Conservation (phyloP, 2,329 filamentous ascomycete genomes). For the Pyrenochaeta sp. region DNA sequence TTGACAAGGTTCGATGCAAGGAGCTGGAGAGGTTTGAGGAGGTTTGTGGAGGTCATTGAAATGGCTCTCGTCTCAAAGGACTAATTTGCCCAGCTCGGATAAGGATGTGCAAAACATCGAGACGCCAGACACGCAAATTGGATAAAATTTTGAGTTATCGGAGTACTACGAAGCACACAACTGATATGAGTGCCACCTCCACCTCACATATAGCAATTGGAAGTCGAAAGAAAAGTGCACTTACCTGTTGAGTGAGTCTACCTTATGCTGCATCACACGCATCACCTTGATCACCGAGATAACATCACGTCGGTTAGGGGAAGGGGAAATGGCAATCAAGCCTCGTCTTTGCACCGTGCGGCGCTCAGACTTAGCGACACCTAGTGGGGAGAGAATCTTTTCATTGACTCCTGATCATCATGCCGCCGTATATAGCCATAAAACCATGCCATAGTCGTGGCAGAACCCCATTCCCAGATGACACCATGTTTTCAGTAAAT, state of each 20-base stretch:
- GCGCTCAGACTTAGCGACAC: conserved; percentile 82
- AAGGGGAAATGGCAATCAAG: conserved; percentile 81
- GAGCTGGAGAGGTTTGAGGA: not conserved
- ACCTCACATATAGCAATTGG: not conserved
- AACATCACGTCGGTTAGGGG: conserved; percentile 22
- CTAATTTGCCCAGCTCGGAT: not conserved
- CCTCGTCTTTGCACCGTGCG: conserved; percentile 68
- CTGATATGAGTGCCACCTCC: not conserved
- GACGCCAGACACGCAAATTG: not conserved
- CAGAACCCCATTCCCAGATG: conserved; percentile 90
- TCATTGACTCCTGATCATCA: conserved; percentile 75
- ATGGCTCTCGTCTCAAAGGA: no score
- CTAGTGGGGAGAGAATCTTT: conserved; percentile 63
- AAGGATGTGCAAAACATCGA: not conserved
- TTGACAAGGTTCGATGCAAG: not conserved
- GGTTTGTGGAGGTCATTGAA: not conserved
- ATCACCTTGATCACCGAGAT: not conserved
- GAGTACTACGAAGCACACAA: not conserved
- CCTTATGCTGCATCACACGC: conserved; percentile 13
- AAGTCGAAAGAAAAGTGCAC: not conserved
- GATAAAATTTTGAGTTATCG: not conserved
- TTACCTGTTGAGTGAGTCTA: not conserved
- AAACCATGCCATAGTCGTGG: conserved; percentile 90
- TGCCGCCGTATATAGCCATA: conserved; percentile 67
- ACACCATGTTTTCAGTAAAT: conserved; percentile 60